Conservation (phyloP, 768 basidiomycete species). For the Pisolithus orientalis region DNA sequence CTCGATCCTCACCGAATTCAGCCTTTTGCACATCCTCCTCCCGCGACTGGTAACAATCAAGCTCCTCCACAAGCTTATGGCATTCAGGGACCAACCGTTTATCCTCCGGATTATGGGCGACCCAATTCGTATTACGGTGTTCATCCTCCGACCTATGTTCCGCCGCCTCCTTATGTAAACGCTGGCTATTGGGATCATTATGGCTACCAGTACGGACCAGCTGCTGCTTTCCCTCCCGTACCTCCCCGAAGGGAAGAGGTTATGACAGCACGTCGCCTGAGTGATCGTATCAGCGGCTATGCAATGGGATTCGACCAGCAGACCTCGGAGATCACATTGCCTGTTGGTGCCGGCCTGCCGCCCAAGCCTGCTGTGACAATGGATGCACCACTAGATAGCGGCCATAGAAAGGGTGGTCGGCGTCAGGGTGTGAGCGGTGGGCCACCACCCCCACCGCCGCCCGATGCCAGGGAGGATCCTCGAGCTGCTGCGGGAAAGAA, state of each 20-base stretch:
- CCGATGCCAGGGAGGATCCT: conserved; percentile 89
- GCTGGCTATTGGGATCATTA: conserved; percentile 43
- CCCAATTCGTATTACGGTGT: conserved; percentile 35
- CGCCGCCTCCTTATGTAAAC: conserved; percentile 32
- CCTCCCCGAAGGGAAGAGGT: conserved; percentile 53
- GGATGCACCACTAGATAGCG: conserved; percentile 39
- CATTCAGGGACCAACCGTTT: conserved; percentile 54
- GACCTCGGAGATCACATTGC: conserved; percentile 37
- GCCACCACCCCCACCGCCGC: conserved; percentile 72
- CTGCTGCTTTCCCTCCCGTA: conserved; percentile 27
- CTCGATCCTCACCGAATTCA: conserved; percentile 93
- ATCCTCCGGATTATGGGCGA: conserved; percentile 41
- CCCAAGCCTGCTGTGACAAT: conserved; percentile 65
- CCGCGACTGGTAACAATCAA: conserved; percentile 58
- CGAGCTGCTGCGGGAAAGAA: conserved; percentile 82
- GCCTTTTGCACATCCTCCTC: conserved; percentile 76
- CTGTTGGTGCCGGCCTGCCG: conserved; percentile 69
- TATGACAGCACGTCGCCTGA: conserved; percentile 57
- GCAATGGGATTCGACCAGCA: conserved; percentile 43
- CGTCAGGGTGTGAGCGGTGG: conserved; percentile 38
- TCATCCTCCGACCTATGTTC: conserved; percentile 28
- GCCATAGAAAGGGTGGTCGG: conserved; percentile 30
- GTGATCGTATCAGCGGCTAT: conserved; percentile 77
- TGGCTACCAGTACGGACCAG: conserved; percentile 34
- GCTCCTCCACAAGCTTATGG: conserved; percentile 85